These are phyloP conservation scores for Hemisphaericaspora lyxosophila DNA, from an alignment of 1,139 yeast species.

Conservation along the genomic window DNA sequence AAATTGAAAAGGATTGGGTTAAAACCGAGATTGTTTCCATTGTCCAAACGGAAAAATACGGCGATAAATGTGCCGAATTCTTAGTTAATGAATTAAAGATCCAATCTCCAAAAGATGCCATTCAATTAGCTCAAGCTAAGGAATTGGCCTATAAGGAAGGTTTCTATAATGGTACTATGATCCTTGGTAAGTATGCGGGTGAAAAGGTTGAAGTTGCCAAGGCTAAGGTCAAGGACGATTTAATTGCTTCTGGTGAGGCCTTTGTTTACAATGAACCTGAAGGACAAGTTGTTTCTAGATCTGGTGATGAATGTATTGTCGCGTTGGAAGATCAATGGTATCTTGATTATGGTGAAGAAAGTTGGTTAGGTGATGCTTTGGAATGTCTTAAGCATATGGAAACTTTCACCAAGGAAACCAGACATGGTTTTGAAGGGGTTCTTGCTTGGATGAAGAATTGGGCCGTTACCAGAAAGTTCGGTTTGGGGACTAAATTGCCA, in stretches of 20 bases:
- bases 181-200: slow-evolving; percentile 80
- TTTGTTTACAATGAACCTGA: slow-evolving; percentile 96
- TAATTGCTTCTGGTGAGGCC: slow-evolving; percentile 75
- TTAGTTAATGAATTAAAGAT: slow-evolving; percentile 86
- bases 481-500: slow-evolving; percentile 93
- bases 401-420: slow-evolving; percentile 79
- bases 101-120: slow-evolving; percentile 90
- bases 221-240: slow-evolving; percentile 78
- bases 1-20: slow-evolving; percentile 87
- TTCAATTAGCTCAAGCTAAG: slow-evolving; percentile 86
- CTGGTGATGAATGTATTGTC: slow-evolving; percentile 96
- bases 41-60: slow-evolving; percentile 80
- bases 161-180: slow-evolving; percentile 84
- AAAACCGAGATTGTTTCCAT: slow-evolving; percentile 69
- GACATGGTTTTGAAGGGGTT: slow-evolving; percentile 91
- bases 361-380: slow-evolving; percentile 84
- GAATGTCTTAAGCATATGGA: slow-evolving; percentile 79
- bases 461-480: slow-evolving; percentile 98
- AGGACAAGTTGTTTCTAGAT: slow-evolving; percentile 82
- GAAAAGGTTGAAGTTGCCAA: slow-evolving; percentile 90
- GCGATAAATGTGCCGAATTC: slow-evolving; percentile 83
- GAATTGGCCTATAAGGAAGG: slow-evolving; percentile 97
- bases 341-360: slow-evolving; percentile 93
- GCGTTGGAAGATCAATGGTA: slow-evolving; percentile 99
- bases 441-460: slow-evolving; percentile 97